These are phyloP conservation scores for Talaromyces sp. DNA, from an alignment of 2,329 filamentous ascomycete genomes.

Conservation along the genomic window DNA sequence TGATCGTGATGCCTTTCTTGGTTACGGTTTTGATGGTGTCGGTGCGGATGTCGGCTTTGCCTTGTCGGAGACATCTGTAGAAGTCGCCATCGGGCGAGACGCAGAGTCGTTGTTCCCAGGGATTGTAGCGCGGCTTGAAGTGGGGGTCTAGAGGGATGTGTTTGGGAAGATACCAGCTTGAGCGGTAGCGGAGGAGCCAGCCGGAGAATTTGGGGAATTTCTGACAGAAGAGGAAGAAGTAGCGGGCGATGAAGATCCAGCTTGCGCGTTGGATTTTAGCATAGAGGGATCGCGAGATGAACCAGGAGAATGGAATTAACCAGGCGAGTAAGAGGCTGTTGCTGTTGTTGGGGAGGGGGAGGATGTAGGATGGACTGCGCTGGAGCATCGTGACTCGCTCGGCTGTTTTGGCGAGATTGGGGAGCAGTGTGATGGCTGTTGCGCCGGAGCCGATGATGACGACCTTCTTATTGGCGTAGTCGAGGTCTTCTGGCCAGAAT, in stretches of 20 bases:
- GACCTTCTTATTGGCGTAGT: conserved; percentile 68
- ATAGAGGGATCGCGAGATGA: conserved; percentile 42
- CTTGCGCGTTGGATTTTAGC: conserved; percentile 47
- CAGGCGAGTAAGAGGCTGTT: conserved; percentile 1
- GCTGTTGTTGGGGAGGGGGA: conserved; percentile 53
- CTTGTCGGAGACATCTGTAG: conserved; percentile 55
- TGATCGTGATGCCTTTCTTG: conserved; percentile 52
- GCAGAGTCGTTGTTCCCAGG: conserved; percentile 77
- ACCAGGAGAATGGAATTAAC: conserved; percentile 20
- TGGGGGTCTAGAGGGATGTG: conserved; percentile 61
- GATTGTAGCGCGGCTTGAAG: conserved; percentile 66
- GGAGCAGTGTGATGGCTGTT: conserved; percentile 76
- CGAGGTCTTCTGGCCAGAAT: conserved; percentile 72
- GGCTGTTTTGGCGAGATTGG: conserved; percentile 67
- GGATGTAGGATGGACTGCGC: conserved; percentile 72
- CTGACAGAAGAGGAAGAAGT: conserved; percentile 58
- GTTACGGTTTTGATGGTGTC: conserved; percentile 57
- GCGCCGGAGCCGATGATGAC: conserved; percentile 77
- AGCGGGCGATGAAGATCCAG: conserved; percentile 51
- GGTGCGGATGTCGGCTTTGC: conserved; percentile 58
- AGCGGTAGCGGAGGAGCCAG: conserved; percentile 50
- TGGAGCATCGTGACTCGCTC: conserved; percentile 76
- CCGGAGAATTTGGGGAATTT: conserved; percentile 56
- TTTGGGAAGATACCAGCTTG: conserved; percentile 56
- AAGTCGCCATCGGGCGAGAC: conserved; percentile 65